phyloP scores from a whole-genome alignment of 73 alveolate genomes.

The Vitrella brassicaformis region DNA sequence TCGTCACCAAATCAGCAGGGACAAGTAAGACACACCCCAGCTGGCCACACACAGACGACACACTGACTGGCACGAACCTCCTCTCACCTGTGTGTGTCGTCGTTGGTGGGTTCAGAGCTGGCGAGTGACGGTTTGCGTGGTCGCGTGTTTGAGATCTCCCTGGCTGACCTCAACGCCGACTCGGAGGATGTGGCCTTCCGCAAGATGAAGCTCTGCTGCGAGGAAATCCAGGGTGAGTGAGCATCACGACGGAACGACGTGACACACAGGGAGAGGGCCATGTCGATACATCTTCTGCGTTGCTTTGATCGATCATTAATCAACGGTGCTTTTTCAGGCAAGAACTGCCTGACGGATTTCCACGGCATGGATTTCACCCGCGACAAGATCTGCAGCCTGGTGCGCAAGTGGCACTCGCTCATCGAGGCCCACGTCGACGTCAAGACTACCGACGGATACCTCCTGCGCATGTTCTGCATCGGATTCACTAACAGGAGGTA shows the following conservation, averaged over 20 bases:
- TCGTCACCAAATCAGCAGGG: conserved; percentile 79
- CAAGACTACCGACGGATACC: conserved; percentile 69
- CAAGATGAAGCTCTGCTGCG: conserved; percentile 83
- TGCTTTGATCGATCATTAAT: too few species aligned
- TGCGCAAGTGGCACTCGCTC: conserved; percentile 77
- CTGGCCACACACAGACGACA: too few species aligned
- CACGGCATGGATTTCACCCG: conserved; percentile 65
- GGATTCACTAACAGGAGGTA: conserved; percentile 71
- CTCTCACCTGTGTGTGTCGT: not conserved
- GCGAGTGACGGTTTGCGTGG: conserved; percentile 59
- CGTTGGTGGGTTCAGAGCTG: conserved; percentile 48
- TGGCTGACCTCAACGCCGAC: conserved; percentile 52
- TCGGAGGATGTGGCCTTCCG: conserved; percentile 62
- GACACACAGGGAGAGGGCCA: too few species aligned
- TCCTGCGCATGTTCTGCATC: conserved; percentile 68
- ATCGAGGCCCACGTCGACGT: conserved; percentile 73
- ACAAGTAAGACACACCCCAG: too few species aligned
- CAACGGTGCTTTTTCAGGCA: too few species aligned
- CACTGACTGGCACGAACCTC: too few species aligned
- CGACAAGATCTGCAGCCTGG: conserved; percentile 71
- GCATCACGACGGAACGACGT: too few species aligned
- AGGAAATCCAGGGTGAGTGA: conserved; percentile 81
- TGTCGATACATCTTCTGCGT: too few species aligned
- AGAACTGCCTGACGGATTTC: conserved; percentile 26
- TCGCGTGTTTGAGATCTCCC: conserved; percentile 59